Base-by-base conservation (phyloP, 371 early-diverging fungal species). In the Capillidium rhysosporum region DNA sequence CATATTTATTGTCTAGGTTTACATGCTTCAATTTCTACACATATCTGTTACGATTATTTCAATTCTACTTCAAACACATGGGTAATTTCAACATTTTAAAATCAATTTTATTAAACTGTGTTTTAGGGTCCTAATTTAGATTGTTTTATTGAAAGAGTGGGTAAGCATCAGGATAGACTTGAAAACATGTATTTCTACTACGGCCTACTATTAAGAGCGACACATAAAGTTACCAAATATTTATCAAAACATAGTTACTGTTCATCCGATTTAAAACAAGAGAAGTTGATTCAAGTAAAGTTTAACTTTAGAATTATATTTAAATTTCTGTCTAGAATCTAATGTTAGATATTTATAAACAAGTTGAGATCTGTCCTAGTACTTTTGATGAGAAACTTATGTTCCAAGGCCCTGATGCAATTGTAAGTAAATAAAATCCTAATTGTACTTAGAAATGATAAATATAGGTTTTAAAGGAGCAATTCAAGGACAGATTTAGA, bases 11-110 rank as follows among this genome's bases (percentile, higher is more conserved):
- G 44, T 40, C 28, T 53, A 77, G 80, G 89, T 1, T 72, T 98
- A 20, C 98, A 98, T 61, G 73, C 94, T 0, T 95, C 96, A 21
- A 92, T 94, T n/a, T 94, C 96, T 0, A 86, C 89, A 21, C 97
- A 98, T 65, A 86, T 98, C 40, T 95, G 95, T 62, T 75, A 86
- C 49, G 83, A 95, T 63, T 86, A 79, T 69, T 80, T 89, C 59
- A 76, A 96, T 60, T 68, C 76, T 52, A 79, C 78, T 0, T 84
- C 89, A 1, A 84, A 86, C 16, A 65, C 70, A 61, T 97, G 96
- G 96, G 84, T 84, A 76, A n/a, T 26, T 7, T 31, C 18, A 23
- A 25, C 30, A 38, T 21, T 58, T 28, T 49, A 24, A 44, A 41
- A 28, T 26, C 1, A 34, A 25, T 55, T 29, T 39, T 40, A 46